Evolutionary conservation across 2,329 filamentous ascomycete genomes (phyloP).

Genomic region (Xylariaceae sp.): DNA sequence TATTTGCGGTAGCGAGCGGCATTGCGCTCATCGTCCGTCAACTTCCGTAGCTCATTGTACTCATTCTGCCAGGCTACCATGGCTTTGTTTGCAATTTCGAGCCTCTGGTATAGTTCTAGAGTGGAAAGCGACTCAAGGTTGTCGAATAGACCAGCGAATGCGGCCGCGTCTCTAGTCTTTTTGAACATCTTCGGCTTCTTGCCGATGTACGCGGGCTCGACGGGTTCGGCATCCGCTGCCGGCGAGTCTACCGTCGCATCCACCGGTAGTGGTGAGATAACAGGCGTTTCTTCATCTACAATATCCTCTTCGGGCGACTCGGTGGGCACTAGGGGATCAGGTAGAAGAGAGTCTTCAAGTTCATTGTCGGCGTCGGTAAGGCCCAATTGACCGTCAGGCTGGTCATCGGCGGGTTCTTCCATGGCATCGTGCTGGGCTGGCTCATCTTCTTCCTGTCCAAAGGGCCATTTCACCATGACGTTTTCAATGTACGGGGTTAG

Average conservation of each 20-base stretch:
- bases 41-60: constrained; percentile 44
- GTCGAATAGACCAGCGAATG: constrained; percentile 45
- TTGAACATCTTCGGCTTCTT: constrained; percentile 35
- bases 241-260: constrained; percentile 36
- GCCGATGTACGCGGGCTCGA: constrained; percentile 11
- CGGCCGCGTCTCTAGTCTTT: constrained; percentile 46
- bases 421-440: constrained; percentile 9
- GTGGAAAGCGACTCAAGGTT: constrained; percentile 46
- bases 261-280: constrained; percentile 21
- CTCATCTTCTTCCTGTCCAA: constrained; percentile 19
- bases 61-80: constrained; percentile 51
- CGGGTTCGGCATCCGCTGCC: constrained; percentile 27
- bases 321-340: constrained; percentile 22
- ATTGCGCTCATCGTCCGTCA: constrained; percentile 55
- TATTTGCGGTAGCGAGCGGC: constrained; percentile 46
- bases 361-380: constrained; percentile 13
- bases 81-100: constrained; percentile 42
- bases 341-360: constrained; percentile 25
- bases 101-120: constrained; percentile 40
- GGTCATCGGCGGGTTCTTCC: constrained; percentile 15
- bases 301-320: constrained; percentile 25
- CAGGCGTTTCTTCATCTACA: constrained; percentile 33
- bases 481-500: constrained; percentile 31
- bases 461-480: constrained; percentile 25
- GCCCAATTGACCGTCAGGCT: constrained; percentile 10